Percentiles rank a stretch among this genome's conserved stretches.
These are phyloP conservation scores for Yamagishiella unicocca DNA, from an alignment of 139 green algal species.

Conservation along the genomic window DNA sequence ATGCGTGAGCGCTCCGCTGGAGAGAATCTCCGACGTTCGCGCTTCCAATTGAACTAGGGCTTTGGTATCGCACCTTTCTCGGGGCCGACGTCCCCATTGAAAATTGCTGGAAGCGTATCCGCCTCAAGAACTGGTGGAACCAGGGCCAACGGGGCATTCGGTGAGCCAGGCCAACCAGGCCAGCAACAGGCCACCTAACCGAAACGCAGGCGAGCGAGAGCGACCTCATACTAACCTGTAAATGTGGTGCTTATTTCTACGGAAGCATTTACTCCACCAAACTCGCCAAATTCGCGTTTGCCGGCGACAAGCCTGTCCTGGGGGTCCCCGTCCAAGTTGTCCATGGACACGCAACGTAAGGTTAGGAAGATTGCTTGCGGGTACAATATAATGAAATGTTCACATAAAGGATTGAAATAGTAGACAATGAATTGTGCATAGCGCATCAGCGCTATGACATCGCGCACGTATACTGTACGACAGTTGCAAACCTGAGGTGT, in stretches of 20 bases:
- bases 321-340: neutral
- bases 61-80: slow-evolving; percentile 26
- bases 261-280: slow-evolving; percentile 69
- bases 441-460: too few relatives aligned
- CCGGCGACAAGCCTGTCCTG: neutral
- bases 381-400: too few relatives aligned
- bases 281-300: slow-evolving; percentile 49
- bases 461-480: too few relatives aligned
- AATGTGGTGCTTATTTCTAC: slow-evolving; percentile 71
- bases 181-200: neutral
- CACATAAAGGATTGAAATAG: too few relatives aligned
- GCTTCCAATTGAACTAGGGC: slow-evolving; percentile 1
- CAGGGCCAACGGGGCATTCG: neutral
- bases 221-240: slow-evolving; percentile 56
- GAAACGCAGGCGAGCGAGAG: neutral
- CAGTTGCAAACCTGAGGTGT: too few relatives aligned
- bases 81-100: slow-evolving; percentile 17
- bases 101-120: slow-evolving; percentile 22
- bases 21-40: neutral
- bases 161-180: neutral
- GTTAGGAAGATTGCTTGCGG: too few relatives aligned
- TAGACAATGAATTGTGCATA: too few relatives aligned
- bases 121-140: slow-evolving; percentile 37
- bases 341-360: too few relatives aligned
- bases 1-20: too few relatives aligned